phyloP scores from a whole-genome alignment of 1,284 basidiomycete genomes.

The Erythrobasidium hasegawianum region DNA sequence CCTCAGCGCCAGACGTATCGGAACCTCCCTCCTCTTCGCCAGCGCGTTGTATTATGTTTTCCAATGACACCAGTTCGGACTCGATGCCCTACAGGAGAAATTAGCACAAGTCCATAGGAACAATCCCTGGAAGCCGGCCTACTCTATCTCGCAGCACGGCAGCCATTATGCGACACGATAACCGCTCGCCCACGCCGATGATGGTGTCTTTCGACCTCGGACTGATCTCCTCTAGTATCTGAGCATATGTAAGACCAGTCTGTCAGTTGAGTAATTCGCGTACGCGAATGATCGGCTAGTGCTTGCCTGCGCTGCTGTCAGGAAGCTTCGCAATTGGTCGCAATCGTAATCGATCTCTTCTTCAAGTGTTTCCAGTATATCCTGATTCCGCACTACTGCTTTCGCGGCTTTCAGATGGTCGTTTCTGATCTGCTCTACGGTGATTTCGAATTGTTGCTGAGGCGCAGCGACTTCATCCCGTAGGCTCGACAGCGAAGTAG shows the following conservation, averaged over 20 bases:
- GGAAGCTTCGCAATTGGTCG: constrained; percentile 76
- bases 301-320: constrained; percentile 82
- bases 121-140: constrained; percentile 42
- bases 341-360: constrained; percentile 84
- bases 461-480: constrained; percentile 35
- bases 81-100: constrained; percentile 66
- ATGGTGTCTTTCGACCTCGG: constrained; percentile 89
- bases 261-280: no score
- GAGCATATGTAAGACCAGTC: no score
- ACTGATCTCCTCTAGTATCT: constrained; percentile 98
- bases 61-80: constrained; percentile 89
- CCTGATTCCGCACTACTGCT: constrained; percentile 59
- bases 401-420: constrained; percentile 82
- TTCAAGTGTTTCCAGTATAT: constrained; percentile 70
- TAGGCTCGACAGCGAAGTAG: constrained; percentile 29
- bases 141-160: constrained; percentile 81
- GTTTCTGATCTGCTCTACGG: constrained; percentile 77
- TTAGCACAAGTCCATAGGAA: no score
- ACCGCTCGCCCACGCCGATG: constrained; percentile 84
- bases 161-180: constrained; percentile 88
- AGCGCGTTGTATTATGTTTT: constrained; percentile 66
- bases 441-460: constrained; percentile 62
- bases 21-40: constrained; percentile 42
- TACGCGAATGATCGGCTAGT: no score
- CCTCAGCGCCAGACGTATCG: constrained; percentile 50